A percentile compares a stretch with the other conserved stretches of the same genome.
Evolutionary conservation across 768 basidiomycete species (phyloP).

Genomic region (Kwoniella dejecticola): DNA sequence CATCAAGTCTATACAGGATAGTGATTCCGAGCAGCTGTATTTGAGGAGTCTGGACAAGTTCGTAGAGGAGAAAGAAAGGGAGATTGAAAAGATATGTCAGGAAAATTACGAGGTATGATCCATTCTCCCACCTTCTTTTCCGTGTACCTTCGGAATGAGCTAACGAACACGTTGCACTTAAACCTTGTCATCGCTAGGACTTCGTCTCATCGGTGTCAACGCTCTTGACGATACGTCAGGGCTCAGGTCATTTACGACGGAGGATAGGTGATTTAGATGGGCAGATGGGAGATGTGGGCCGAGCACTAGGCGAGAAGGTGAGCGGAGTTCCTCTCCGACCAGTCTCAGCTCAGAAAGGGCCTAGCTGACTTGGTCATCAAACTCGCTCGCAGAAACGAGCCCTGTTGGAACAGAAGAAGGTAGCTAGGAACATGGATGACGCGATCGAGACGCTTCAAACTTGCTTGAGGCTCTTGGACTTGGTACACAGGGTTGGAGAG

Average conservation of each 20-base stretch:
- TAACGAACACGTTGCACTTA: too few relatives aligned
- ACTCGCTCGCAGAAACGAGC: conserved; percentile 67
- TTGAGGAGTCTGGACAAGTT: conserved; percentile 81
- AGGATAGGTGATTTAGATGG: conserved; percentile 85
- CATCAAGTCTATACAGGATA: conserved; percentile 88
- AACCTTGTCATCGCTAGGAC: too few relatives aligned
- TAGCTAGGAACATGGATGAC: conserved; percentile 91
- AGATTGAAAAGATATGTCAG: conserved; percentile 93
- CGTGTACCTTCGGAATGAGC: too few relatives aligned
- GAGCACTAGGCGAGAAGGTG: conserved; percentile 79
- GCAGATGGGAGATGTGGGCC: conserved; percentile 84
- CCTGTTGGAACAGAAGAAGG: conserved; percentile 84
- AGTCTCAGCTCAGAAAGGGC: neutral
- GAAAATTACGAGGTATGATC: conserved; percentile 78
- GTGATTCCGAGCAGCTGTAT: conserved; percentile 84
- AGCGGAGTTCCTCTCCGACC: neutral
- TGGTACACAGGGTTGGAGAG: conserved; percentile 85
- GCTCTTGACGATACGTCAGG: conserved; percentile 90
- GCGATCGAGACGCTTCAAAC: conserved; percentile 94
- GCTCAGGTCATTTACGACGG: conserved; percentile 89
- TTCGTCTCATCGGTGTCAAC: conserved; percentile 98
- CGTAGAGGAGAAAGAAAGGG: conserved; percentile 88
- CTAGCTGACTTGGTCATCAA: neutral
- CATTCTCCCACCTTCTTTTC: too few relatives aligned
- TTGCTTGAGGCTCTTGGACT: conserved; percentile 86